A percentile compares a stretch with the other conserved stretches of the same genome.
phyloP scores from a whole-genome alignment of 805 yeast genomes.

The Saccharomycopsis schoenii region DNA sequence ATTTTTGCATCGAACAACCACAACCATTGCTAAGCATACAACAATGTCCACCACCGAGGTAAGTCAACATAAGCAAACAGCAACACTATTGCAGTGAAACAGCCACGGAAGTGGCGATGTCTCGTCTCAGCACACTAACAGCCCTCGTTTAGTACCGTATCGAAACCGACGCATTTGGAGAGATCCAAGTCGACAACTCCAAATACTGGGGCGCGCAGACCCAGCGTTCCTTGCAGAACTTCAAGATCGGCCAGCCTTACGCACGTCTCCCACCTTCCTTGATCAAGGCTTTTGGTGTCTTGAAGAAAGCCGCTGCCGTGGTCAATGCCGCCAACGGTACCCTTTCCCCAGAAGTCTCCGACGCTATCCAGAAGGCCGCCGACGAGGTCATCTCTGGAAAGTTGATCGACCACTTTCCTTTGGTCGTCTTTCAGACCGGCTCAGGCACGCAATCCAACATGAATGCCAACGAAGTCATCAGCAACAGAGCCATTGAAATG shows the following conservation, averaged over 20 bases:
- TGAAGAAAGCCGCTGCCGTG: constrained; percentile 89
- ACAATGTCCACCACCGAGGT: background rate
- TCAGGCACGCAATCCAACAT: constrained; percentile 97
- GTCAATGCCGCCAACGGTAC: constrained; percentile 73
- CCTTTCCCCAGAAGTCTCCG: constrained; percentile 72
- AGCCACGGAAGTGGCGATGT: too few species aligned
- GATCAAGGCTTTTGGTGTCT: constrained; percentile 81
- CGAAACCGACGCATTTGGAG: constrained; percentile 96
- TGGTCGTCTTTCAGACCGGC: constrained; percentile 98
- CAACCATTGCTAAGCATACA: background rate
- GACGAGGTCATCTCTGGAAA: constrained; percentile 89
- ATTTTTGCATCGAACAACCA: background rate
- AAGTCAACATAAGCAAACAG: too few species aligned
- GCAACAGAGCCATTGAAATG: constrained; percentile 94
- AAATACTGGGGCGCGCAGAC: constrained; percentile 99
- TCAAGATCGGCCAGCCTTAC: constrained; percentile 87
- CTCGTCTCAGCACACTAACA: background rate
- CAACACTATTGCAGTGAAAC: too few species aligned
- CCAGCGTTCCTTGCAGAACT: constrained; percentile 83
- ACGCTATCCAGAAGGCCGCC: constrained; percentile 86
- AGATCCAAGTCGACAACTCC: constrained; percentile 76
- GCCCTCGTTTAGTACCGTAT: constrained; percentile 31
- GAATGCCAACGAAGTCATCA: constrained; percentile 98
- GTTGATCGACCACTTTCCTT: constrained; percentile 86
- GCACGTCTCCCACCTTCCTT: constrained; percentile 89